Conservation (phyloP, 164 flowering plant genomes). For the Cinnamomum micranthum region DNA sequence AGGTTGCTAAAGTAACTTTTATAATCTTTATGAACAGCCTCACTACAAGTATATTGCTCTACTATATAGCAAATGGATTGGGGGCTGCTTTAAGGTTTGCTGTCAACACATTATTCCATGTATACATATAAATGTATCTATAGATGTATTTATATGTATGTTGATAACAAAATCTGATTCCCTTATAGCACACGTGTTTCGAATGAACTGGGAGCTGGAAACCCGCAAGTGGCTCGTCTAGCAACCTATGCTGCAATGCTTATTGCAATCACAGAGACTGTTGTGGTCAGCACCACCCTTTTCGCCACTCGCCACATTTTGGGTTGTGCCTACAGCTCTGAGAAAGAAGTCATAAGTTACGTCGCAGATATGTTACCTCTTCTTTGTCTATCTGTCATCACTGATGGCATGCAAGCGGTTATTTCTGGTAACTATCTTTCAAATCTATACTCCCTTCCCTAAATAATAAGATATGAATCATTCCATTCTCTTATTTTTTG, state of each 20-base stretch:
- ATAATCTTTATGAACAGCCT: slow-evolving; percentile 40
- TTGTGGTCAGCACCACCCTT: slow-evolving; percentile 40
- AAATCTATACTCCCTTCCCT: no score
- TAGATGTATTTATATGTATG: no score
- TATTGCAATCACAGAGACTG: slow-evolving; percentile 35
- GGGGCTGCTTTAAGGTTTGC: slow-evolving; percentile 76
- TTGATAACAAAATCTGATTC: background rate
- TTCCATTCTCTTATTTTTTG: no score
- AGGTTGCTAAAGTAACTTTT: background rate
- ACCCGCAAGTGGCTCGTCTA: slow-evolving; percentile 49
- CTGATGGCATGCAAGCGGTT: slow-evolving; percentile 64
- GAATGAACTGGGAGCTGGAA: slow-evolving; percentile 84
- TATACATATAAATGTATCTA: no score
- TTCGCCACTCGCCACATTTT: slow-evolving; percentile 46
- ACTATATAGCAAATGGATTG: slow-evolving; percentile 67
- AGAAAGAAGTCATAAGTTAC: slow-evolving; percentile 67
- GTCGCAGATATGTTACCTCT: slow-evolving; percentile 71
- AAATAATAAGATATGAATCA: background rate
- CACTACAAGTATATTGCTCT: slow-evolving; percentile 47
- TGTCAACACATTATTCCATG: background rate
- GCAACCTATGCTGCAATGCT: slow-evolving; percentile 42
- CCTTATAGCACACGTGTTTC: slow-evolving; percentile 72
- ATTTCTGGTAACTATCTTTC: slow-evolving; percentile 51
- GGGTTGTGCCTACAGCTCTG: slow-evolving; percentile 73
- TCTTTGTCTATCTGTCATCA: slow-evolving; percentile 43